These are phyloP conservation scores for Amylostereum chailletii DNA, from an alignment of 1,284 basidiomycete species.

Conservation along the genomic window DNA sequence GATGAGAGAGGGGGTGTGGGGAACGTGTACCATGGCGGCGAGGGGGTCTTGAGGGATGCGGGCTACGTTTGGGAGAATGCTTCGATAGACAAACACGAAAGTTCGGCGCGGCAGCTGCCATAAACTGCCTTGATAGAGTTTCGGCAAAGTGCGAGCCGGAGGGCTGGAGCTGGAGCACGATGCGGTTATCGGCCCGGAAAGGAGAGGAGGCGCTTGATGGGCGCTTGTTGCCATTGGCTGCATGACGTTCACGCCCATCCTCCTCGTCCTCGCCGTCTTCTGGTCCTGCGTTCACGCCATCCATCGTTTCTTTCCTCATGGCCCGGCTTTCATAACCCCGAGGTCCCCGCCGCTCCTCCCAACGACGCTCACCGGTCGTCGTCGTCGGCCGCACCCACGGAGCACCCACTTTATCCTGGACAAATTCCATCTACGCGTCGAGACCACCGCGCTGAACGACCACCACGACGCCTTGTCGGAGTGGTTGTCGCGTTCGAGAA, in stretches of 20 bases:
- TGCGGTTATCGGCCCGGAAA: no score
- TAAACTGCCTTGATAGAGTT: no score
- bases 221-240: not conserved
- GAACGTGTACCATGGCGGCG: slow-evolving; percentile 8
- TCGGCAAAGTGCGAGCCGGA: no score
- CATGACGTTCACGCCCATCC: slow-evolving; percentile 3
- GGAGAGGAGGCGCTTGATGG: no score
- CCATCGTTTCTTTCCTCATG: not conserved
- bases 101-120: no score
- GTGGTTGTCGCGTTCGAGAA: slow-evolving; percentile 7
- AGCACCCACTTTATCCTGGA: slow-evolving; percentile 15
- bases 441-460: slow-evolving; percentile 45
- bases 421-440: slow-evolving; percentile 33
- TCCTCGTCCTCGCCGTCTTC: slow-evolving; percentile 1
- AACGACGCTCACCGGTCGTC: not conserved
- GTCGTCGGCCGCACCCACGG: not conserved
- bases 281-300: slow-evolving; percentile 5
- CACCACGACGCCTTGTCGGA: slow-evolving; percentile 36
- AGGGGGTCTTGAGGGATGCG: slow-evolving; percentile 1
- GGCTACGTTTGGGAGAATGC: no score
- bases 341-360: slow-evolving; percentile 1
- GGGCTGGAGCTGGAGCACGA: no score
- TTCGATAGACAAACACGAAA: no score
- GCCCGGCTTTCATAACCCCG: not conserved
- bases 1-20: not conserved